A percentile compares a stretch with the other conserved stretches of the same genome.
phyloP scores from a whole-genome alignment of 148 eudicot genomes.

The Rhododendron mucronatum region DNA sequence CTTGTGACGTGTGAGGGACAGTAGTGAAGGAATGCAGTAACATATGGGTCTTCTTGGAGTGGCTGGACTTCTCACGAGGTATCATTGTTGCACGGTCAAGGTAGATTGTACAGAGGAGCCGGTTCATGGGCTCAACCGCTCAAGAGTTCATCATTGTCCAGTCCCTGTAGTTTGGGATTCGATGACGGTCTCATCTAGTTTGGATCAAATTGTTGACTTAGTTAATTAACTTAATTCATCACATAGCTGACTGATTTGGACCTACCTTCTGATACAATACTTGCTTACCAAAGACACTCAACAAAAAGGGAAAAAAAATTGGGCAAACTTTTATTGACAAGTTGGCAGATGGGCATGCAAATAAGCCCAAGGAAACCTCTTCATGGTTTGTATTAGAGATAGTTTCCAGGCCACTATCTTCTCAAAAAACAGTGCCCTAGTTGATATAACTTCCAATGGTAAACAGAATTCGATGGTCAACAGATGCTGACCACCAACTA shows the following conservation, averaged over 20 bases:
- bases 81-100: not conserved
- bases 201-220: not conserved
- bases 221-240: not conserved
- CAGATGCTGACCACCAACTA: not conserved
- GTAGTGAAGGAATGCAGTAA: too few relatives aligned
- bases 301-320: not conserved
- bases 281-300: not conserved
- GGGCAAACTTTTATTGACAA: not conserved
- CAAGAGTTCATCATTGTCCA: not conserved
- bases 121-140: not conserved
- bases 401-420: not conserved
- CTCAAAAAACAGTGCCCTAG: not conserved
- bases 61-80: not conserved
- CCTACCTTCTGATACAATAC: not conserved
- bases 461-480: not conserved
- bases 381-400: not conserved
- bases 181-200: not conserved
- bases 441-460: too few relatives aligned
- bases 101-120: not conserved
- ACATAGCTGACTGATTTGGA: not conserved
- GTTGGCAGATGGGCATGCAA: not conserved
- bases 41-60: too few relatives aligned
- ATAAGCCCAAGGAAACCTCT: not conserved
- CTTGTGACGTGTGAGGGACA: too few relatives aligned
- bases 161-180: not conserved